Percentiles rank a stretch among this genome's conserved stretches.
phyloP scores from a whole-genome alignment of 2,329 filamentous ascomycete genomes.

The Kalaharituber pfeilii region DNA sequence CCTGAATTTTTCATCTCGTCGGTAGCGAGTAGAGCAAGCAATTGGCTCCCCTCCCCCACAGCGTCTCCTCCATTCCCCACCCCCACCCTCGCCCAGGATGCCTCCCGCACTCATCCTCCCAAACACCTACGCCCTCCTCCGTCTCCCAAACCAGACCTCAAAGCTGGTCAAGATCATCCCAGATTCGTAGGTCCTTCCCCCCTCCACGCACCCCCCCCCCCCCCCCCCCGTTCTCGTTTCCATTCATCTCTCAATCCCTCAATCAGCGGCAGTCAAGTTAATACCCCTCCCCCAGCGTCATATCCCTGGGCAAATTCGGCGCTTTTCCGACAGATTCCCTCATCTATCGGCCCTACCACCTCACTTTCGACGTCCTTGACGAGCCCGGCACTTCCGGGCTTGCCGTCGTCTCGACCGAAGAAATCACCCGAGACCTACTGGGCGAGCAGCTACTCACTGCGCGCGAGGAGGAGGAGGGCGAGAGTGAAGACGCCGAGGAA shows the following conservation, averaged over 20 bases:
- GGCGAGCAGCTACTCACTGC: slow-evolving; percentile 8
- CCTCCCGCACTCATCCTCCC: slow-evolving; percentile 28
- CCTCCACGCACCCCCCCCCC: slow-evolving; percentile 13
- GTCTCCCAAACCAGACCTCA: slow-evolving; percentile 40
- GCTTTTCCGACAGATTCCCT: slow-evolving; percentile 77
- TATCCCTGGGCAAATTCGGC: slow-evolving; percentile 85
- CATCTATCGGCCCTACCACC: slow-evolving; percentile 74
- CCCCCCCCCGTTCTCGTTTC: slow-evolving; percentile 5
- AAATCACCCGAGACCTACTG: slow-evolving; percentile 20
- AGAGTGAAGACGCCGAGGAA: slow-evolving; percentile 20
- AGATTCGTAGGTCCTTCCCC: slow-evolving; percentile 41
- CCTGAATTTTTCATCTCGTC: too few relatives aligned
- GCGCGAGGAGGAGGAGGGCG: slow-evolving; percentile 16
- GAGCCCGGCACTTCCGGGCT: slow-evolving; percentile 29
- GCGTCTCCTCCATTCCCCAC: too few relatives aligned
- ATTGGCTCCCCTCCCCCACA: too few relatives aligned
- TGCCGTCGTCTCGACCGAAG: slow-evolving; percentile 18
- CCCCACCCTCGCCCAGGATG: too few relatives aligned
- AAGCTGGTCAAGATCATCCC: slow-evolving; percentile 43
- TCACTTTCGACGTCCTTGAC: slow-evolving; percentile 58
- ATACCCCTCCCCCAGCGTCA: slow-evolving; percentile 41
- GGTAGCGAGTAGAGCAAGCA: slow-evolving; percentile 17
- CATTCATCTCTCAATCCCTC: slow-evolving; percentile 19
- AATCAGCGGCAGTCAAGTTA: slow-evolving; percentile 12
- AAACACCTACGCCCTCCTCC: slow-evolving; percentile 36